A percentile compares a stretch with the other conserved stretches of the same genome.
Evolutionary conservation across 2,329 filamentous ascomycete genomes (phyloP).

Genomic region (Xylaria sp.): DNA sequence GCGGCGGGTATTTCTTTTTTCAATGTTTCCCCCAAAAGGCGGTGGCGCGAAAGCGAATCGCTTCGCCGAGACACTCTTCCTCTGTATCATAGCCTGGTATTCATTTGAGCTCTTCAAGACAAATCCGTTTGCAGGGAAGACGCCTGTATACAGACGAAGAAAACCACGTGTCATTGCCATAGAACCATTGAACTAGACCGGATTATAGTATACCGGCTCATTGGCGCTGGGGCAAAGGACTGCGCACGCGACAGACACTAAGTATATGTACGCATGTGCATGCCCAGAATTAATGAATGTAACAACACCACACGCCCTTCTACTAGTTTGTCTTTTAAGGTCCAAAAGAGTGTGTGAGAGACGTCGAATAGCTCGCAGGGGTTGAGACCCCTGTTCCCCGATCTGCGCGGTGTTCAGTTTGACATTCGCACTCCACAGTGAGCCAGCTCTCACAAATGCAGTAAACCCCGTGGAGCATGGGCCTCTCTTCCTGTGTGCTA

Average conservation of each 20-base stretch:
- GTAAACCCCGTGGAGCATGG: conserved; percentile 15
- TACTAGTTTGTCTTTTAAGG: not conserved
- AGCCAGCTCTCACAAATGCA: conserved; percentile 8
- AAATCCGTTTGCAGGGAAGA: not conserved
- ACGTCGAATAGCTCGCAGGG: not conserved
- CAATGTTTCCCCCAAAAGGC: not conserved
- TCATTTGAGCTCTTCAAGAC: not conserved
- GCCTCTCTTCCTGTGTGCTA: conserved; percentile 4
- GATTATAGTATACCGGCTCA: too few relatives aligned
- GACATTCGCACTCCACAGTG: not conserved
- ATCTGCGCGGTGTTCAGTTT: conserved; percentile 13
- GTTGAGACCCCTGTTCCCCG: conserved; percentile 15
- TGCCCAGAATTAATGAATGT: conserved; percentile 8
- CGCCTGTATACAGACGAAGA: not conserved
- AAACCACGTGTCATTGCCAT: not conserved
- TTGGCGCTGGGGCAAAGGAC: too few relatives aligned
- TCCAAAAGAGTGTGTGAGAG: conserved; percentile 9
- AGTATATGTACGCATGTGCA: conserved; percentile 9
- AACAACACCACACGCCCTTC: not conserved
- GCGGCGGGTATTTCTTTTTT: not conserved
- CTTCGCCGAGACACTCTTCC: too few relatives aligned
- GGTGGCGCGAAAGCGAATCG: not conserved
- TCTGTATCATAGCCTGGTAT: too few relatives aligned
- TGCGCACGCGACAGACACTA: too few relatives aligned
- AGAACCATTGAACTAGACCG: not conserved